Percentiles rank a stretch among this genome's conserved stretches.
These are phyloP conservation scores for Ophiostoma novo-ulmi DNA, from an alignment of 2,329 filamentous ascomycete genomes.

Conservation along the genomic window DNA sequence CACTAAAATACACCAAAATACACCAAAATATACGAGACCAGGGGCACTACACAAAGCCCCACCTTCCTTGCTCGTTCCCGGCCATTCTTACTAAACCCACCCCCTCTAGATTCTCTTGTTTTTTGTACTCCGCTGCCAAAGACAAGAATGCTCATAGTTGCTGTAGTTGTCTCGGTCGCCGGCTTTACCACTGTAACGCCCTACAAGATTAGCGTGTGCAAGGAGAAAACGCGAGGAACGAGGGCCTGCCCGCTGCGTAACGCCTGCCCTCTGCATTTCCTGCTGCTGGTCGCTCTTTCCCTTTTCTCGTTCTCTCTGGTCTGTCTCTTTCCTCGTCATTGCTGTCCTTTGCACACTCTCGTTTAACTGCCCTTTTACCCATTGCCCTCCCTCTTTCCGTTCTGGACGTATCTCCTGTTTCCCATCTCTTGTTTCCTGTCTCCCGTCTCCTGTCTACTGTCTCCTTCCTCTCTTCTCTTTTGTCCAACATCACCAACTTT, in stretches of 20 bases:
- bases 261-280: background rate
- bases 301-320: background rate
- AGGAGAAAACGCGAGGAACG: background rate
- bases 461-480: background rate
- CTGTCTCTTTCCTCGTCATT: background rate
- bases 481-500: background rate
- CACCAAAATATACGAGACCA: background rate
- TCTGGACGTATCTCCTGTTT: background rate
- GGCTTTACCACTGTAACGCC: background rate
- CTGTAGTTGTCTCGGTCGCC: background rate
- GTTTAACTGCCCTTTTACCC: background rate
- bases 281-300: conserved; percentile 13
- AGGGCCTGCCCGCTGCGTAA: background rate
- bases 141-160: background rate
- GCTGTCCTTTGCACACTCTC: background rate
- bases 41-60: conserved; percentile 3
- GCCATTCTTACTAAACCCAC: background rate
- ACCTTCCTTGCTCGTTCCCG: conserved; percentile 6
- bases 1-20: too few species aligned
- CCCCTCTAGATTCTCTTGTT: background rate
- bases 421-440: background rate
- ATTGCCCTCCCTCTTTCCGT: background rate
- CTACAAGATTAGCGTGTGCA: background rate
- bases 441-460: background rate
- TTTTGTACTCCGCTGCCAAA: too few species aligned